Conservation (phyloP, 2,329 filamentous ascomycete genomes). For the Elsinoe australis region DNA sequence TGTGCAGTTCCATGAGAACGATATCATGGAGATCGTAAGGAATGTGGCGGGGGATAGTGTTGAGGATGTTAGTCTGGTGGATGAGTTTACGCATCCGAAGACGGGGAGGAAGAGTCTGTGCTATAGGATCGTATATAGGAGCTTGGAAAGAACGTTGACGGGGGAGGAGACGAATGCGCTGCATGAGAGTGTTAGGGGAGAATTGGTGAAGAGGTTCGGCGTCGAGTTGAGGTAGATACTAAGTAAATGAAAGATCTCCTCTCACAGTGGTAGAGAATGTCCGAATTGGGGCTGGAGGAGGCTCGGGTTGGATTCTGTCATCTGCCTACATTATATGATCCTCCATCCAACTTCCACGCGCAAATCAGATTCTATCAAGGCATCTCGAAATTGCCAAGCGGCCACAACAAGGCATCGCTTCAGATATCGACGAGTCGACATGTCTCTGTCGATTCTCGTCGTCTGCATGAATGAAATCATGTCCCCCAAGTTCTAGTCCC, state of each 20-base stretch:
- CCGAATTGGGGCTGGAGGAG: neutral
- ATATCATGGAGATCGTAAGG: slow-evolving; percentile 92
- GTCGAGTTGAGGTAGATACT: slow-evolving; percentile 66
- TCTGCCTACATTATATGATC: no score
- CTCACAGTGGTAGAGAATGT: neutral
- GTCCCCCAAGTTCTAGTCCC: no score
- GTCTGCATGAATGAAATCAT: no score
- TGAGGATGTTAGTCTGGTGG: slow-evolving; percentile 77
- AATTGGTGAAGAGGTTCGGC: slow-evolving; percentile 62
- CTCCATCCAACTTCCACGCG: no score
- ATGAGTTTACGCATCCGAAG: slow-evolving; percentile 83
- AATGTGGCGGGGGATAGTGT: slow-evolving; percentile 73
- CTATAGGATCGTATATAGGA: slow-evolving; percentile 90
- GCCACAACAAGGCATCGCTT: no score
- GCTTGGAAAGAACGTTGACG: slow-evolving; percentile 81
- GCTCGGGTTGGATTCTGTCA: no score
- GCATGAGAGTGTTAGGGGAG: slow-evolving; percentile 59
- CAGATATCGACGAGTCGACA: no score
- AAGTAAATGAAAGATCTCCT: slow-evolving; percentile 11
- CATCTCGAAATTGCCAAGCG: no score
- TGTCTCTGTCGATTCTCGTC: no score
- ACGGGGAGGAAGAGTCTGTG: slow-evolving; percentile 76
- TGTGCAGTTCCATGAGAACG: slow-evolving; percentile 73
- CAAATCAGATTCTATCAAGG: no score
- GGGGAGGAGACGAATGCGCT: slow-evolving; percentile 70